Conservation (phyloP, 2,329 filamentous ascomycete species). For the Aspergillus carbonarius region DNA sequence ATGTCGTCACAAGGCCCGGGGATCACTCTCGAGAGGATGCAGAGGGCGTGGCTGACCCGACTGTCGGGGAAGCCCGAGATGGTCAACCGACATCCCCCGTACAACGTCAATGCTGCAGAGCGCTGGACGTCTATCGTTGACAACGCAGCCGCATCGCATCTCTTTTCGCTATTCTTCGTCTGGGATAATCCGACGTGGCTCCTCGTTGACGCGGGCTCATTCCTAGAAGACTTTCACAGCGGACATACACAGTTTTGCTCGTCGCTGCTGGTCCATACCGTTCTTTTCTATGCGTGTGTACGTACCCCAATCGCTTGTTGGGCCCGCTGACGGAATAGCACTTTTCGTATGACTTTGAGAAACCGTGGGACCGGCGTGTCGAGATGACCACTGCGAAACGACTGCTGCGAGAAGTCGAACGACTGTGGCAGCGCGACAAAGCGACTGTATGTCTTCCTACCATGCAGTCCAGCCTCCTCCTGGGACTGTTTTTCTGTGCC, state of each 20-base stretch:
- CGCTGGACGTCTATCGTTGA: not conserved
- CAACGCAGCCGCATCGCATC: not conserved
- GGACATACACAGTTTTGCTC: slow-evolving; percentile 1
- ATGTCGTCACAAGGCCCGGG: not conserved
- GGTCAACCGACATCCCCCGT: not conserved
- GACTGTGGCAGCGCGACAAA: slow-evolving; percentile 1
- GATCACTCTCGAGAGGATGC: not conserved
- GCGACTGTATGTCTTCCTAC: not conserved
- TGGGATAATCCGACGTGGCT: slow-evolving; percentile 4
- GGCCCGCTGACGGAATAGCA: not conserved
- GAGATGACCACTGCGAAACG: slow-evolving; percentile 1
- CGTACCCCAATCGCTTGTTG: not conserved
- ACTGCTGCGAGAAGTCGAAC: not conserved
- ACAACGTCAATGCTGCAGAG: not conserved
- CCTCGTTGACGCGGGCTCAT: not conserved
- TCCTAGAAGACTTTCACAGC: slow-evolving; percentile 1
- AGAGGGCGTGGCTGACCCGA: not conserved
- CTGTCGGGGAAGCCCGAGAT: not conserved
- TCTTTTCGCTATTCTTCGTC: slow-evolving; percentile 3
- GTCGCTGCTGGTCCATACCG: not conserved
- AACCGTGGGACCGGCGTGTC: slow-evolving; percentile 2
- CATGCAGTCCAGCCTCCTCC: not conserved
- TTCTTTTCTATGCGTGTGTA: slow-evolving; percentile 6
- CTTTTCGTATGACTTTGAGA: slow-evolving; percentile 1
- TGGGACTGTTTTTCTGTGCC: slow-evolving; percentile 1